Base-by-base conservation (phyloP, 148 eudicot species). In the Nyssa sinensis region DNA sequence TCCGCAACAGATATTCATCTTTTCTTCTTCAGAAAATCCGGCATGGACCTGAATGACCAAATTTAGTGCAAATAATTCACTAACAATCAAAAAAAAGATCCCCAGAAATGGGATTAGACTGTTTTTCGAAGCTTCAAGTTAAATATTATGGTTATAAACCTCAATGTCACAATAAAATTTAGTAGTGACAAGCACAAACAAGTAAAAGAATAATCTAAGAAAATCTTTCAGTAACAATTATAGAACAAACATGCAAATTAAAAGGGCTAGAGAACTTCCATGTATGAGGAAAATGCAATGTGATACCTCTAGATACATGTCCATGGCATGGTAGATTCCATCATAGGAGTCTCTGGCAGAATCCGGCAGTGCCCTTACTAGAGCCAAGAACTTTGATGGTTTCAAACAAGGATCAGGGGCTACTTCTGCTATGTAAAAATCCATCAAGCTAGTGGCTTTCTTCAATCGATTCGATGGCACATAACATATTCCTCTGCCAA, bases 361-460 rank as follows among this genome's bases (percentile, higher is more conserved):
- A 77, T 91, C 91, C 0, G 98, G 95, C 69, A 94, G 78, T 4
- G 88, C 78, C 63, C 70, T 79, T 27, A 89, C 69, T 24, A 91
- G 84, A 13, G 86, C 86, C 31, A 84, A 73, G 74, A 94, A 91
- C 74, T 88, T 91, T 2, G 89, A 85, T 13, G 93, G 83, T 74
- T 86, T 90, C 64, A 94, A 67, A 74, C 69, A 64, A 16, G 89
- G 89, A 79, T 94, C 98, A 0, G 98, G 98, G 2, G 97, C 93
- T 31, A 94, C 88, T 85, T 94, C 98, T 53, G 91, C 86, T 33
- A 90, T 69, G 72, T 86, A 94, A 77, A 77, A 66, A 71, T 91
- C 93, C 79, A 94, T 70, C 75, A 91, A 70, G 62, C 66, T 68
- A 34, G 90, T 82, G 34, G 86, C 90, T 82, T 85, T 89, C 76